Percentiles rank a stretch among this genome's conserved stretches.
phyloP scores from a whole-genome alignment of 2,329 filamentous ascomycete genomes.

The Peltaster fructicola region DNA sequence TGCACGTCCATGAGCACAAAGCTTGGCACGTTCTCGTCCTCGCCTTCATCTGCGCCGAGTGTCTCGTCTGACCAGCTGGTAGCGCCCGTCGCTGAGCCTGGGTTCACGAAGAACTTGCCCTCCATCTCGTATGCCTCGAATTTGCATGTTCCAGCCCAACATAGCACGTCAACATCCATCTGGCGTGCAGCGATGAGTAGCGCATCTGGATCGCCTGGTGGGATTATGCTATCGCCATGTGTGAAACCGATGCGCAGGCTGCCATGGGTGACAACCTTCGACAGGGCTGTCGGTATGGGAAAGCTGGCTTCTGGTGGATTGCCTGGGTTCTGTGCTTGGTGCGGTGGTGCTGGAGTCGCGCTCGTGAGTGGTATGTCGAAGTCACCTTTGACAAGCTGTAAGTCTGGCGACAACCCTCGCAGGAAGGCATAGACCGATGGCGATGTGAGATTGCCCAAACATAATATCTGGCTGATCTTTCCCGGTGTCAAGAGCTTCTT shows the following conservation, averaged over 20 bases:
- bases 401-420: constrained; percentile 37
- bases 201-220: constrained; percentile 48
- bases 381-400: constrained; percentile 53
- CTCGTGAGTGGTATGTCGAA: constrained; percentile 51
- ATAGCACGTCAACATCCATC: constrained; percentile 52
- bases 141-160: constrained; percentile 52
- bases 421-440: constrained; percentile 40
- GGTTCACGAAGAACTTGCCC: constrained; percentile 55
- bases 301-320: constrained; percentile 10
- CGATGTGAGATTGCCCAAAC: constrained; percentile 40
- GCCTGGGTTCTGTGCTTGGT: constrained; percentile 1
- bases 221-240: constrained; percentile 54
- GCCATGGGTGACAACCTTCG: constrained; percentile 54
- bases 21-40: constrained; percentile 59
- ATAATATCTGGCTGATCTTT: constrained; percentile 41
- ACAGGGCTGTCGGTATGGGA: constrained; percentile 32
- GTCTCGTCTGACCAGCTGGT: constrained; percentile 36
- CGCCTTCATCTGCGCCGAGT: constrained; percentile 24
- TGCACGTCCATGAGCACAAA: constrained; percentile 98
- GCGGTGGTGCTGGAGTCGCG: constrained; percentile 15
- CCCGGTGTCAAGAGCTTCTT: constrained; percentile 41
- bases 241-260: constrained; percentile 51
- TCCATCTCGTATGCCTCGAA: constrained; percentile 58
- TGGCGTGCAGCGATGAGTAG: constrained; percentile 50
- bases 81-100: constrained; percentile 49